phyloP scores from a whole-genome alignment of 495 filamentous ascomycete genomes.

The Xylaria scruposa region DNA sequence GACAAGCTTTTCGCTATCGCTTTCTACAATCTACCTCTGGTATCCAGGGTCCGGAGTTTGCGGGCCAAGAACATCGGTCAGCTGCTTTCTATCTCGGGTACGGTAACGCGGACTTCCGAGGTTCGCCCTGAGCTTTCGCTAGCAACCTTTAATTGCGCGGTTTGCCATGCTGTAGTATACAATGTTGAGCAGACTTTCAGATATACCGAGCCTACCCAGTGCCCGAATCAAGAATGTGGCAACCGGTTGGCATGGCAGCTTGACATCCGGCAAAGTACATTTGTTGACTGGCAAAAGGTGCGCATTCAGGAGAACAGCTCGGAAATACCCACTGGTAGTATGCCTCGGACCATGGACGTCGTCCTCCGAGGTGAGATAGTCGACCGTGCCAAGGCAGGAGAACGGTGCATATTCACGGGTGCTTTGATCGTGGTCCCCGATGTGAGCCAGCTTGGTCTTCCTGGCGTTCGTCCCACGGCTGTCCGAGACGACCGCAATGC shows the following conservation, averaged over 20 bases:
- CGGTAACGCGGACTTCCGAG: conserved; percentile 95
- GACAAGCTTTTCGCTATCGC: conserved; percentile 95
- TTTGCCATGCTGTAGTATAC: conserved; percentile 76
- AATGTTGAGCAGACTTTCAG: conserved; percentile 98
- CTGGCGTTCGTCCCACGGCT: conserved; percentile 84
- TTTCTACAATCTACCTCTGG: conserved; percentile 96
- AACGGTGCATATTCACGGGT: conserved; percentile 97
- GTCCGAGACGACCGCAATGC: conserved; percentile 78
- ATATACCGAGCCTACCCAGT: conserved; percentile 96
- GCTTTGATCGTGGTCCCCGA: conserved; percentile 96
- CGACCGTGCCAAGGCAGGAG: conserved; percentile 93
- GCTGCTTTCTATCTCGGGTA: conserved; percentile 92
- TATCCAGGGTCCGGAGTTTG: conserved; percentile 86
- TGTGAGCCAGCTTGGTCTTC: conserved; percentile 92
- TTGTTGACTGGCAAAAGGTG: conserved; percentile 99
- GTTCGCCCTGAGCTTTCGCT: conserved; percentile 92
- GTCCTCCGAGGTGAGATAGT: conserved; percentile 99
- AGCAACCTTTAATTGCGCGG: conserved; percentile 91
- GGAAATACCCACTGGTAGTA: conserved; percentile 97
- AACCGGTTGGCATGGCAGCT: conserved; percentile 92
- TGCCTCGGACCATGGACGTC: conserved; percentile 97
- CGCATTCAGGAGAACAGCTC: conserved; percentile 97
- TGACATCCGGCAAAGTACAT: conserved; percentile 95
- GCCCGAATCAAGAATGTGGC: conserved; percentile 87
- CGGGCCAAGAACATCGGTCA: conserved; percentile 91